These are phyloP conservation scores for Aspergillus novofumigatus DNA, from an alignment of 2,329 filamentous ascomycete genomes.

Conservation along the genomic window DNA sequence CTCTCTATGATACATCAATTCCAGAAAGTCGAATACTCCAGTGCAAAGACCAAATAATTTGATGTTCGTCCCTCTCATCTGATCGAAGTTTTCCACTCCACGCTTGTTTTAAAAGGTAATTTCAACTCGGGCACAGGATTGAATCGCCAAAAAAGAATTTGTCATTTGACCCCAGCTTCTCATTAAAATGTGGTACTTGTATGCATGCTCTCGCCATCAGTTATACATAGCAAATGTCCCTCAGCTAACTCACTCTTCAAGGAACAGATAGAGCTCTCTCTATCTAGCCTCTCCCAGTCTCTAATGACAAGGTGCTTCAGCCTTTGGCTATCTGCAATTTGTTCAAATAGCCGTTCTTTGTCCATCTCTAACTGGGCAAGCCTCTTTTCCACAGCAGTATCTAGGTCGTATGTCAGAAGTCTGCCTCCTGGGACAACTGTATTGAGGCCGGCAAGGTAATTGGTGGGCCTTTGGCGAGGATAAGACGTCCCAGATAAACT, in stretches of 20 bases:
- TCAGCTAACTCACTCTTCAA: conserved; percentile 48
- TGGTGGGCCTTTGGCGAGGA: conserved; percentile 38
- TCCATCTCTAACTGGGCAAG: conserved; percentile 43
- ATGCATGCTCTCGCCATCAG: conserved; percentile 40
- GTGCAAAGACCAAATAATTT: neutral
- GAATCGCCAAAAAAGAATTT: neutral
- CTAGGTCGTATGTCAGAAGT: conserved; percentile 34
- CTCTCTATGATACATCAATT: too few species aligned
- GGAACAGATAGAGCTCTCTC: conserved; percentile 44
- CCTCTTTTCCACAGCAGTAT: conserved; percentile 41
- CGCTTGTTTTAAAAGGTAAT: too few species aligned
- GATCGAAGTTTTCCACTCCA: neutral
- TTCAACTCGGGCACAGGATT: too few species aligned
- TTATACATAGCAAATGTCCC: conserved; percentile 43
- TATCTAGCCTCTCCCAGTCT: conserved; percentile 47
- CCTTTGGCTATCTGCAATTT: conserved; percentile 43
- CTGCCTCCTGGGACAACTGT: conserved; percentile 42
- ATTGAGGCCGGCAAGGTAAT: conserved; percentile 36
- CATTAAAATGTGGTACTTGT: conserved; percentile 38
- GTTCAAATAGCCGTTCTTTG: conserved; percentile 41
- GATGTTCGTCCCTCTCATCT: neutral
- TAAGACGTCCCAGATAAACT: conserved; percentile 34
- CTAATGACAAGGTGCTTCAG: conserved; percentile 39
- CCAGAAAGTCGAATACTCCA: neutral
- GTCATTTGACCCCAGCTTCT: neutral